Base-by-base conservation (phyloP, 116 monocot species). In the Posidonia oceanica region DNA sequence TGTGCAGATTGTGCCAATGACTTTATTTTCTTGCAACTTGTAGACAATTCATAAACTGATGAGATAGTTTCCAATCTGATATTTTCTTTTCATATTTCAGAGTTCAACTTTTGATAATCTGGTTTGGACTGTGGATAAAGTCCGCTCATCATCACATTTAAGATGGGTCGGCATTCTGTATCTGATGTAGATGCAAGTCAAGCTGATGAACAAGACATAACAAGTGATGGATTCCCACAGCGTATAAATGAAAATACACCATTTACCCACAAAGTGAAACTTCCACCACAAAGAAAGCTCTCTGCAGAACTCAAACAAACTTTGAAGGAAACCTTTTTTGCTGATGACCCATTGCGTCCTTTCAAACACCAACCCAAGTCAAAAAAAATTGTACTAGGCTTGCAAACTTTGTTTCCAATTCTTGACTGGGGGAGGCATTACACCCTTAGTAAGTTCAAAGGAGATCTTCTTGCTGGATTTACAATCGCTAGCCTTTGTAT, bases 401-500 rank as follows among this genome's bases (percentile, higher is more conserved):
- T 96, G 23, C 85, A 76, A 8, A 76, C 81, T n/a, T 37, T 96
- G 56, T 96, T 96, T 65, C 96, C 96, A 38, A 80, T 91, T 40
- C 73, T 96, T 38, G 85, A 91, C 22, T 96, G 96, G 96, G 85
- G 83, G 12, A 83, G 82, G 52, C 10, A 75, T 39, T 96, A 96
- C 71, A 81, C 72, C 60, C 17, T 96, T 2, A 59, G 3, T 8
- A 84, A 85, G 69, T 84, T 96, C 56, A 88, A 80, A 59, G 87
- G 91, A 20, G 96, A 96, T 80, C 7, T 91, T 11, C 80, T 96
- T 54, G 85, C 96, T 3, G 97, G 97, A n/a, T 69, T 97, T 52
- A 97, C 97, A 15, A 97, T 97, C 69, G 97, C 97, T 52, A 97
- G 97, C 76, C 86, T 97, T 0, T 87, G 87, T 51, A 89, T 97